Evolutionary conservation across 2,329 filamentous ascomycete genomes (phyloP), one percentile per base, ranked within the genome.

Genomic region (Hypomyces perniciosus): DNA sequence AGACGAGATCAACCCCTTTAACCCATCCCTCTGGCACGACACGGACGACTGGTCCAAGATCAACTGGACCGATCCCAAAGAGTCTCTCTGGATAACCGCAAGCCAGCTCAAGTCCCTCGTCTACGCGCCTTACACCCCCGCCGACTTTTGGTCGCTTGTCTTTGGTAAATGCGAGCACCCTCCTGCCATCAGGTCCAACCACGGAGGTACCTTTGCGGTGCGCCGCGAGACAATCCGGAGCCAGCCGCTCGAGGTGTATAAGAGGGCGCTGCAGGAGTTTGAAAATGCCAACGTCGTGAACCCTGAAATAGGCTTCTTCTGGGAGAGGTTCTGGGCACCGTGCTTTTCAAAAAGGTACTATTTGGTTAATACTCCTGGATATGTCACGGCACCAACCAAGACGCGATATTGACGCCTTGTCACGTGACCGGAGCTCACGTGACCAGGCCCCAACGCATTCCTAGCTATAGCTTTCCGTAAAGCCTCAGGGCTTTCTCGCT

Each of bases 311-410:
- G 50, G 50, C 27, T 52, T 52, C 29, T 50, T 44, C 26, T 50
- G 46, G 50, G 50, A 52, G 28, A 39, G 50, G 3, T 50, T 52
- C 37, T 52, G 50, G 50, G 35, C 50, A 9, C 40, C 46, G 13
- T 28, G 20, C 4, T 52, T 52, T 35, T 52, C 50, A 26, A 20
- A 41, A 44, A 30, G 13, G 30, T 10, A 27, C 12, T 52, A 52
- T 29, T 49, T 39, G 50, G n/a, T n/a, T n/a, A n/a, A n/a, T n/a
- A n/a, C n/a, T n/a, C n/a, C n/a, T n/a, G n/a, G n/a, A n/a, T n/a
- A n/a, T n/a, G n/a, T n/a, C n/a, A n/a, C n/a, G n/a, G n/a, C n/a
- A n/a, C n/a, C n/a, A n/a, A n/a, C n/a, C n/a, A n/a, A n/a, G n/a
- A n/a, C n/a, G n/a, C n/a, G n/a, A n/a, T n/a, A n/a, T n/a, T n/a